Evolutionary conservation across 192 early-diverging fungal genomes (phyloP).

Genomic region (Pilaira anomala): DNA sequence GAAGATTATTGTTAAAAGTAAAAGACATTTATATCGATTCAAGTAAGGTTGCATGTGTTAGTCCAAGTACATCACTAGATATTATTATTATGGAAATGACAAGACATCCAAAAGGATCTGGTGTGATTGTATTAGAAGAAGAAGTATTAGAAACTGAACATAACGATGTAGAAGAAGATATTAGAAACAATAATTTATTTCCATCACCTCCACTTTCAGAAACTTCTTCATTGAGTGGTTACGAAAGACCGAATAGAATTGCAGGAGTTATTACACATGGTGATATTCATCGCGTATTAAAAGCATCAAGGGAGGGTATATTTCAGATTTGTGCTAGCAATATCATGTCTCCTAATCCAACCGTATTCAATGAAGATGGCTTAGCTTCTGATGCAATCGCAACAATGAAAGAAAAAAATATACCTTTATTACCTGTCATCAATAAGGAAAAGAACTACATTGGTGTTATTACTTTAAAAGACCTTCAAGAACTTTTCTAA

Average conservation of each 20-base stretch:
- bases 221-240: background rate
- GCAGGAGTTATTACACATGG: conserved; percentile 40
- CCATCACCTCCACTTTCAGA: conserved; percentile 20
- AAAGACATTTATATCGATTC: conserved; percentile 32
- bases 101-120: conserved; percentile 25
- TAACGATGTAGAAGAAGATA: no score
- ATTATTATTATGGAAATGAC: conserved; percentile 39
- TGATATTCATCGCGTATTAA: conserved; percentile 36
- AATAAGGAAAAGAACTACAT: conserved; percentile 20
- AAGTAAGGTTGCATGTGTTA: conserved; percentile 23
- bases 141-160: background rate
- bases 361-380: conserved; percentile 24
- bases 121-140: conserved; percentile 38
- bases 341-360: conserved; percentile 31
- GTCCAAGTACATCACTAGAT: conserved; percentile 27
- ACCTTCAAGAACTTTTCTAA: conserved; percentile 33
- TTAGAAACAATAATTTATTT: conserved; percentile 11
- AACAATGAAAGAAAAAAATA: conserved; percentile 25
- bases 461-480: conserved; percentile 37
- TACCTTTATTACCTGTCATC: conserved; percentile 37
- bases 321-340: conserved; percentile 35
- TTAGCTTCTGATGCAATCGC: conserved; percentile 35
- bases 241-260: conserved; percentile 15
- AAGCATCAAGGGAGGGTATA: conserved; percentile 22
- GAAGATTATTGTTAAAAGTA: conserved; percentile 36